phyloP scores from a whole-genome alignment of 345 rosid species.

The Melastoma malabathricum region DNA sequence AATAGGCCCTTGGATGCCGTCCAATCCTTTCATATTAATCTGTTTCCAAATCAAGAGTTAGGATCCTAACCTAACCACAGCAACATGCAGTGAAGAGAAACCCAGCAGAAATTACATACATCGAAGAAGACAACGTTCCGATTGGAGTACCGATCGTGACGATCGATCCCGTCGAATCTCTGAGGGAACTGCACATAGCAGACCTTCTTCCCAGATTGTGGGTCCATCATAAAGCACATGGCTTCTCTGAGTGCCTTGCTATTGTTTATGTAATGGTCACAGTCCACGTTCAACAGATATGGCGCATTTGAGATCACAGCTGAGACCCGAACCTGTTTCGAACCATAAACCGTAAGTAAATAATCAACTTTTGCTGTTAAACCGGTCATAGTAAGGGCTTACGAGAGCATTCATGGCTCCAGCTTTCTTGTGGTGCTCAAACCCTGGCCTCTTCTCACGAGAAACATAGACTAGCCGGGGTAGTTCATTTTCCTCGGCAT shows the following conservation, averaged over 20 bases:
- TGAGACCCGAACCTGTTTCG: constrained; percentile 64
- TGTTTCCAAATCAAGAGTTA: constrained; percentile 13
- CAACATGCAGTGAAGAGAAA: constrained; percentile 1
- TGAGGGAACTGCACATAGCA: constrained; percentile 99
- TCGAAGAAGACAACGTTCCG: constrained; percentile 91
- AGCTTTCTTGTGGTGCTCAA: constrained; percentile 97
- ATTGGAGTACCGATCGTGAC: constrained; percentile 91
- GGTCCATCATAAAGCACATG: constrained; percentile 99
- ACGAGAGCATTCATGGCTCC: constrained; percentile 98
- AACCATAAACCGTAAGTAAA: neutral
- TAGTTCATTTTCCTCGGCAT: constrained; percentile 66
- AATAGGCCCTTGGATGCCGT: constrained; percentile 94
- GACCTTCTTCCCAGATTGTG: constrained; percentile 72
- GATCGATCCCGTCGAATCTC: constrained; percentile 97
- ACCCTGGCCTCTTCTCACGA: constrained; percentile 98
- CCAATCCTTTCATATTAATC: constrained; percentile 99
- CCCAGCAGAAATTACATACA: constrained; percentile 32
- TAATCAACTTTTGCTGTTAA: too few species aligned
- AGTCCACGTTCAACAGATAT: constrained; percentile 76
- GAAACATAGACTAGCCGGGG: constrained; percentile 93
- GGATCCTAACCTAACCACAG: neutral
- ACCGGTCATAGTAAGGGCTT: constrained; percentile 6
- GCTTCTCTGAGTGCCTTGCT: constrained; percentile 94
- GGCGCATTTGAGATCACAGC: constrained; percentile 95
- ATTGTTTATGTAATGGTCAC: constrained; percentile 95